These are phyloP conservation scores for Ganoderma resinaceum DNA, from an alignment of 1,284 basidiomycete species.

Conservation along the genomic window DNA sequence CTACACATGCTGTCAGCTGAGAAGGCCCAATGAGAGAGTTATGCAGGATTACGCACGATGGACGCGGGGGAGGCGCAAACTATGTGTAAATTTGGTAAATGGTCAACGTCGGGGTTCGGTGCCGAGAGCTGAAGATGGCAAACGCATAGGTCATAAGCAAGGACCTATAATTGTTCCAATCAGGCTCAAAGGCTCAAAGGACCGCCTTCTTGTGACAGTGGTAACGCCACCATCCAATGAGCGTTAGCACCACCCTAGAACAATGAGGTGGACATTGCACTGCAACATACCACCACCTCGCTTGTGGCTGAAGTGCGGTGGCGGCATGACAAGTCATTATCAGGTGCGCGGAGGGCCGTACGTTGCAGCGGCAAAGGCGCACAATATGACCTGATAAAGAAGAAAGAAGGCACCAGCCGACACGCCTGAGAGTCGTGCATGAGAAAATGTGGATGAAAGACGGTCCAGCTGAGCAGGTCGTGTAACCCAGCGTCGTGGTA, in stretches of 20 bases:
- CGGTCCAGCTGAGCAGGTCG: conserved; percentile 7
- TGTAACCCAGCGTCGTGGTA: conserved; percentile 1
- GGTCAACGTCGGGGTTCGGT: conserved; percentile 2
- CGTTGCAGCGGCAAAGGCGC: neutral
- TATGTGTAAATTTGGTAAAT: neutral
- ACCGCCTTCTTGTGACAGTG: neutral
- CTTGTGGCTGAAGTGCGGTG: conserved; percentile 2
- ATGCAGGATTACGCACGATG: neutral
- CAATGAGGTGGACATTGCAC: neutral
- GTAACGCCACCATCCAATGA: neutral
- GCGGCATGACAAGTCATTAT: neutral
- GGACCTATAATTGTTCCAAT: neutral
- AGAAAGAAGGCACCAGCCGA: conserved; percentile 5
- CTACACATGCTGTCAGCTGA: neutral
- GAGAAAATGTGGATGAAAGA: conserved; percentile 3
- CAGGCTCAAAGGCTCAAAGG: neutral
- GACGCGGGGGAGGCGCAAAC: neutral
- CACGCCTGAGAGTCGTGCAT: conserved; percentile 10
- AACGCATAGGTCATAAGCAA: neutral
- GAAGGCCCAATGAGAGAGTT: neutral
- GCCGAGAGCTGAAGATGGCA: neutral
- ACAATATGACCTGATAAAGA: conserved; percentile 11
- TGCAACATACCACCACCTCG: neutral
- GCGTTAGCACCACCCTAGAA: neutral
- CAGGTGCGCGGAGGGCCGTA: neutral